phyloP scores from a whole-genome alignment of 2,329 filamentous ascomycete genomes.

The Fusarium cicatricum region DNA sequence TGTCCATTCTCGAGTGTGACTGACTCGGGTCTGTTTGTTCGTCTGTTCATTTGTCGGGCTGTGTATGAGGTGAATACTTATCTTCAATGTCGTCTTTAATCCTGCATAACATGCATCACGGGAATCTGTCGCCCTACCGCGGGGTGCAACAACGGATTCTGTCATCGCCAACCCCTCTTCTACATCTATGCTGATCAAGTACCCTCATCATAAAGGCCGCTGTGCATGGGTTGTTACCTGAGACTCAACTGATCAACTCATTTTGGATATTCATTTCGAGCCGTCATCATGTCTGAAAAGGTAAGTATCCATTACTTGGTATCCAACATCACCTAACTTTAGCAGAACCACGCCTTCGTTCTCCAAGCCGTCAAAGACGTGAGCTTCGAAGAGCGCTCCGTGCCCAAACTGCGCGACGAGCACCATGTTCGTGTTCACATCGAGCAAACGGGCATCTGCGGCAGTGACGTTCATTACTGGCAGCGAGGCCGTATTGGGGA shows the following conservation, averaged over 20 bases:
- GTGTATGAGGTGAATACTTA: too few relatives aligned
- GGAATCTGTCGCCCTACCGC: slow-evolving; percentile 20
- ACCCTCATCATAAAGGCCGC: neutral
- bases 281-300: slow-evolving; percentile 20
- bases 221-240: neutral
- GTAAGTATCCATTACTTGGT: slow-evolving; percentile 5
- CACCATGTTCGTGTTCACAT: slow-evolving; percentile 55
- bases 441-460: slow-evolving; percentile 57
- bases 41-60: too few relatives aligned
- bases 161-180: too few relatives aligned
- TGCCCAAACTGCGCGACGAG: slow-evolving; percentile 50
- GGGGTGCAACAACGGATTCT: neutral
- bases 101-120: neutral
- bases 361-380: slow-evolving; percentile 55
- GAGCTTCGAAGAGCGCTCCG: slow-evolving; percentile 53
- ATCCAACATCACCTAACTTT: neutral
- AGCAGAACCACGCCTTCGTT: slow-evolving; percentile 57
- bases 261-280: neutral
- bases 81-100: too few relatives aligned
- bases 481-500: slow-evolving; percentile 56
- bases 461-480: slow-evolving; percentile 57
- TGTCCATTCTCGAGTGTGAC: too few relatives aligned
- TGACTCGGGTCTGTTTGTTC: too few relatives aligned
- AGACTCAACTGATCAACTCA: too few relatives aligned
- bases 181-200: neutral